Conservation (phyloP, 257 asterid species). For the Jasminum sambac region DNA sequence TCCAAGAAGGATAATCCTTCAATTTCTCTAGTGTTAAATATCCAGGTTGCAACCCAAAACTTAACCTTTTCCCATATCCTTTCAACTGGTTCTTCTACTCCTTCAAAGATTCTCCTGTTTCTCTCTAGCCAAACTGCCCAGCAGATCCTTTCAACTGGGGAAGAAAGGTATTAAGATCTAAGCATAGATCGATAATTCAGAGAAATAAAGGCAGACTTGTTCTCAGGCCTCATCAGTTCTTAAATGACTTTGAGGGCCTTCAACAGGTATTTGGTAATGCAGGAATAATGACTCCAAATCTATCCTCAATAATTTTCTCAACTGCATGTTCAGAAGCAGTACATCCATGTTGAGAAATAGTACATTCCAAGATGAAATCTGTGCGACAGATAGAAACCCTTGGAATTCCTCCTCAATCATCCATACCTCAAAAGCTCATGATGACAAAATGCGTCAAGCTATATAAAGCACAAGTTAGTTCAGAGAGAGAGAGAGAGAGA, state of each 20-base stretch:
- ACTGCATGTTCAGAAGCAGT: too few relatives aligned
- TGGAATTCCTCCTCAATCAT: neutral
- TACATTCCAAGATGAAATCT: neutral
- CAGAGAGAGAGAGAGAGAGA: neutral
- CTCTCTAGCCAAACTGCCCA: too few relatives aligned
- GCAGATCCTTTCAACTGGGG: too few relatives aligned
- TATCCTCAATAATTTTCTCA: neutral
- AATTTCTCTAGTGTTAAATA: too few relatives aligned
- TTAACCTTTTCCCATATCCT: too few relatives aligned
- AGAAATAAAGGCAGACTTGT: neutral
- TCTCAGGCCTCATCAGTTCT: neutral
- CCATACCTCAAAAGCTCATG: neutral
- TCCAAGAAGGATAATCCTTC: too few relatives aligned
- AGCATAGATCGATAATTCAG: neutral
- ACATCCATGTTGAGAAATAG: neutral
- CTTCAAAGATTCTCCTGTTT: too few relatives aligned
- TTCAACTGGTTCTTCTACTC: too few relatives aligned
- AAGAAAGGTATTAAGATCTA: neutral
- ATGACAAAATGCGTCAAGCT: neutral
- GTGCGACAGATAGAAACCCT: neutral
- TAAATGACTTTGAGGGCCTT: neutral
- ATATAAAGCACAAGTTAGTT: neutral
- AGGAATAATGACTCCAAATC: neutral
- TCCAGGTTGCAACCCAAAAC: too few relatives aligned
- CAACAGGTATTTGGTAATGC: neutral